Base-by-base conservation (phyloP, 345 rosid genomes). In the Aegle marmelos region DNA sequence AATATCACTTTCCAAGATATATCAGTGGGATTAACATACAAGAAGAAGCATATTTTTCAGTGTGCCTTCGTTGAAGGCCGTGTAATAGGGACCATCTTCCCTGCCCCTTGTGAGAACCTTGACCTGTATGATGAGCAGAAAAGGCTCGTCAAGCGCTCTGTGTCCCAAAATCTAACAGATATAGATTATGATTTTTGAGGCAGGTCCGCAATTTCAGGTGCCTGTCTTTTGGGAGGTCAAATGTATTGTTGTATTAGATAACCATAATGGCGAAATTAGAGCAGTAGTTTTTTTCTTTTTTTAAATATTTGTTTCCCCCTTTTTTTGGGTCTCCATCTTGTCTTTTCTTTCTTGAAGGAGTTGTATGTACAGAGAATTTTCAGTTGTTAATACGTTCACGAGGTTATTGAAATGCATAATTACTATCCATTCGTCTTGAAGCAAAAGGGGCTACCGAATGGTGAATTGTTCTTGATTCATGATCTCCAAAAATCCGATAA, bases 21-120 rank as follows among this genome's bases (percentile, higher is more conserved):
- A 96, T 93, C 96, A 1, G 95, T 95, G 17, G 99, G 99, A 39
- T 74, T 89, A 84, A 91, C 97, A 4, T 92, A 93, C 85, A 95
- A 95, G 91, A 95, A 95, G 84, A 93, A 95, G 68, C 99, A 94
- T 45, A 89, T 92, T 31, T 95, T 95, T 73, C 99, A 95, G 85
- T 95, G 99, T 39, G 97, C 97, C 4, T 93, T 89, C 19, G 89
- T 95, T 25, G 88, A 91, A 50, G 99, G 97, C 41, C 97, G 91
- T 4, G 98, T 95, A 30, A 87, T 91, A 3, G 99, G 99, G 33
- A 89, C 90, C 56, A 86, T 95, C 78, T 95, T 89, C 85, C 99
- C 99, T 0, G 84, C 92, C 70, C 98, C 99, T 0, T 95, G 99
- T 25, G 94, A 92, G 82, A 93, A 95, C 79, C 97, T 95, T 39